phyloP scores from a whole-genome alignment of 768 basidiomycete species.

The Calocybe gangraenosa region DNA sequence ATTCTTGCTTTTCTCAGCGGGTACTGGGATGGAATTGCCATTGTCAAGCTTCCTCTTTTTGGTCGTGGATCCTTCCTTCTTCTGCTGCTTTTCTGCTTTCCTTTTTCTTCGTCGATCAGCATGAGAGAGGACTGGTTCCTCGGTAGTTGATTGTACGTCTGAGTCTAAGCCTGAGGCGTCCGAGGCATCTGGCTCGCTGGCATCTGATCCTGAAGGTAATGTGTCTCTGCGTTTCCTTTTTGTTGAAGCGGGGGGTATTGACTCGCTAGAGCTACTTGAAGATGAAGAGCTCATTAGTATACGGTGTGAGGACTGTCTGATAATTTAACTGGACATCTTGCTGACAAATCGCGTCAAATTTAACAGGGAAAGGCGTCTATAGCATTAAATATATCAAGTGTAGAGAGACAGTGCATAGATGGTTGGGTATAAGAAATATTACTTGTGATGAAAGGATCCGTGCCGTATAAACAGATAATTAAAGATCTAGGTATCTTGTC shows the following conservation, averaged over 20 bases:
- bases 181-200: conserved; percentile 21
- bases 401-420: too few species aligned
- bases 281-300: conserved; percentile 34
- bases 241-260: conserved; percentile 16
- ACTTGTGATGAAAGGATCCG: too few species aligned
- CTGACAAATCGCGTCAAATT: not conserved
- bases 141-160: conserved; percentile 16
- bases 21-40: conserved; percentile 26
- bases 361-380: too few species aligned
- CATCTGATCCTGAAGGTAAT: conserved; percentile 12
- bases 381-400: not conserved
- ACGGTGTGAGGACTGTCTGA: too few species aligned
- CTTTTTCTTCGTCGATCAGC: conserved; percentile 67
- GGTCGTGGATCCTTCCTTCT: conserved; percentile 21
- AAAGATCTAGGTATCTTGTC: too few species aligned
- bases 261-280: conserved; percentile 27
- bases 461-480: too few species aligned
- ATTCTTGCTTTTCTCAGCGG: conserved; percentile 57
- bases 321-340: too few species aligned
- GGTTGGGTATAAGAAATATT: too few species aligned
- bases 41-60: conserved; percentile 47
- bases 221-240: conserved; percentile 28
- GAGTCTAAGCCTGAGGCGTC: conserved; percentile 24
- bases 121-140: conserved; percentile 64
- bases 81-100: conserved; percentile 31